Conservation (phyloP, 2,329 filamentous ascomycete genomes). For the Calycina herbarum region DNA sequence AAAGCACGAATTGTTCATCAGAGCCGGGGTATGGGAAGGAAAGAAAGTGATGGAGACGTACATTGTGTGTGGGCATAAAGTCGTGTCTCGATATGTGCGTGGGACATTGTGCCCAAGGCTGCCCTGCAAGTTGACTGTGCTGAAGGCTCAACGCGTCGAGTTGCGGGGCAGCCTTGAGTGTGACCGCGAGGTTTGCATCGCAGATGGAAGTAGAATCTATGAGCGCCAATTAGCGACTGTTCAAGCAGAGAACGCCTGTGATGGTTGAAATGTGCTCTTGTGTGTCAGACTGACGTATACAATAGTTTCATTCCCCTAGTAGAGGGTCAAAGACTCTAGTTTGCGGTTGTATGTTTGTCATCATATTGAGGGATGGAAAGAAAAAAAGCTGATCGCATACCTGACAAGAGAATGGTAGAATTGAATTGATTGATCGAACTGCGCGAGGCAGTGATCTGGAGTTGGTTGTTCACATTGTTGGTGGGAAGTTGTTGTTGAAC, state of each 20-base stretch:
- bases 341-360: conserved; percentile 82
- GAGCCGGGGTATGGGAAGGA: conserved; percentile 37
- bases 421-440: conserved; percentile 13
- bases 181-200: not conserved
- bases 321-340: conserved; percentile 95
- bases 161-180: not conserved
- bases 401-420: not conserved
- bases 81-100: not conserved
- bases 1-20: conserved; percentile 41
- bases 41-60: conserved; percentile 8
- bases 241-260: not conserved
- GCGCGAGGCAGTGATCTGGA: conserved; percentile 19
- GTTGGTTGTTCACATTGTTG: conserved; percentile 28
- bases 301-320: conserved; percentile 75
- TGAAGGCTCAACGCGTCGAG: not conserved
- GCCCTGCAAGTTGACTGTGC: not conserved
- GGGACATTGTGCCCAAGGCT: not conserved
- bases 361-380: conserved; percentile 54
- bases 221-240: not conserved
- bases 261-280: conserved; percentile 6
- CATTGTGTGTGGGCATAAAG: not conserved
- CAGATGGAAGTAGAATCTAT: not conserved
- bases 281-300: conserved; percentile 91
- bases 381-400: conserved; percentile 27
- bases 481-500: conserved; percentile 10